Base-by-base conservation (phyloP, 805 yeast genomes). In the Teunomyces panamensis region DNA sequence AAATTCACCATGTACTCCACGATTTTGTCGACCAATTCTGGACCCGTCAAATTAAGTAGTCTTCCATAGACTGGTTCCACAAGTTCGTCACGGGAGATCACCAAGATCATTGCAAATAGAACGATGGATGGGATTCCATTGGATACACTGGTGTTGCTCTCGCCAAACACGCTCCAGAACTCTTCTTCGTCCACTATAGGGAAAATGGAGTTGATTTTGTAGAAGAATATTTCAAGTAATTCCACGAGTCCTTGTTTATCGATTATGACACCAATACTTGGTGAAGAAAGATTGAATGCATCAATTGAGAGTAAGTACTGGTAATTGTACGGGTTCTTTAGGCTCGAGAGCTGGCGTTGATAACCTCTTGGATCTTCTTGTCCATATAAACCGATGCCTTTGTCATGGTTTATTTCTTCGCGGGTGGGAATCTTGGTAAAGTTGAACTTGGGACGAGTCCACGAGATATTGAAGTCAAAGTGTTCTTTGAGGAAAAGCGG, bases 231-330 rank as follows among this genome's bases (percentile, higher is more conserved):
- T 28, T 62, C 57, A 3, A 65, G 37, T 16, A 69, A 51, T 39
- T 54, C 32, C 8, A 26, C n/a, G 11, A 44, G 32, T 4, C 29
- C 13, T 9, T 17, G 33, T 9, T 26, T 10, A 39, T 44, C 47
- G 14, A 44, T 20, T n/a, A 8, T 20, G 13, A 45, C 29, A 1
- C 27, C 32, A 17, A 24, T 30, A 5, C 28, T 28, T 3, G 57
- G 54, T n/a, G 55, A 49, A 5, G 60, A 48, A 16, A 68, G 49
- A 7, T 69, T 65, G 50, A 69, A 68, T 5, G 72, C 72, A 48
- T 65, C 44, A 20, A 67, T 65, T 4, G 55, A 47, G 26, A 54
- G 45, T 20, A 68, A 50, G 33, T 54, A 59, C 3, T 54, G 44
- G 46, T 55, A 60, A 17, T 48, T 49, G 14, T 49, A 46, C 11